A percentile compares a stretch with the other conserved stretches of the same genome.
Evolutionary conservation across 305 asterid species (phyloP).

Genomic region (Rubia occidens): DNA sequence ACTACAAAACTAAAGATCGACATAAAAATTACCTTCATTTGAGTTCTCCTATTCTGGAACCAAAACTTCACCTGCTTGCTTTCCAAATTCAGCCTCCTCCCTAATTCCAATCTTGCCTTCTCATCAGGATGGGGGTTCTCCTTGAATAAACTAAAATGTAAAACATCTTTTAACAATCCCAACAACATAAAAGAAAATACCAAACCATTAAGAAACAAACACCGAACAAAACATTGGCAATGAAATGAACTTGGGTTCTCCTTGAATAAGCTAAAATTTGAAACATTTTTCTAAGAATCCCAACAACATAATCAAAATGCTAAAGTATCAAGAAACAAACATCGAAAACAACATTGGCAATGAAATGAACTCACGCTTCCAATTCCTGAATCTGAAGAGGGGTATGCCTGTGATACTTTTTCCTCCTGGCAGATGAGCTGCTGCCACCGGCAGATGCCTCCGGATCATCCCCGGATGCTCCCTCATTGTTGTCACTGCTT

Average conservation of each 20-base stretch:
- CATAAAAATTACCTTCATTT: conserved; percentile 45
- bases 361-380: conserved; percentile 37
- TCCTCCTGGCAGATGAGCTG: conserved; percentile 29
- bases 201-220: neutral
- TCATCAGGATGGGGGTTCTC: conserved; percentile 73
- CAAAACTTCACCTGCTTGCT: conserved; percentile 61
- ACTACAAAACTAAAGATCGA: neutral
- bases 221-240: neutral
- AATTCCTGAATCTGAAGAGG: conserved; percentile 64
- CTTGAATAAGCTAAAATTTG: too few species aligned
- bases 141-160: conserved; percentile 25
- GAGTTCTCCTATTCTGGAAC: conserved; percentile 72
- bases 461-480: conserved; percentile 50
- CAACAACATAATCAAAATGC: neutral
- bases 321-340: neutral
- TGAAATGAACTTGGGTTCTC: neutral
- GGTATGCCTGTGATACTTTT: conserved; percentile 55
- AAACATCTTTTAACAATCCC: neutral
- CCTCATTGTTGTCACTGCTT: conserved; percentile 48
- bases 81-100: conserved; percentile 46
- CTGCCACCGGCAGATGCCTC: conserved; percentile 28
- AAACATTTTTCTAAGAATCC: too few species aligned
- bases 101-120: conserved; percentile 52
- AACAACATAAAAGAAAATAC: neutral
- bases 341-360: neutral